These are phyloP conservation scores for Elymus sibiricus DNA, from an alignment of 176 grass and related monocot species.

Conservation along the genomic window DNA sequence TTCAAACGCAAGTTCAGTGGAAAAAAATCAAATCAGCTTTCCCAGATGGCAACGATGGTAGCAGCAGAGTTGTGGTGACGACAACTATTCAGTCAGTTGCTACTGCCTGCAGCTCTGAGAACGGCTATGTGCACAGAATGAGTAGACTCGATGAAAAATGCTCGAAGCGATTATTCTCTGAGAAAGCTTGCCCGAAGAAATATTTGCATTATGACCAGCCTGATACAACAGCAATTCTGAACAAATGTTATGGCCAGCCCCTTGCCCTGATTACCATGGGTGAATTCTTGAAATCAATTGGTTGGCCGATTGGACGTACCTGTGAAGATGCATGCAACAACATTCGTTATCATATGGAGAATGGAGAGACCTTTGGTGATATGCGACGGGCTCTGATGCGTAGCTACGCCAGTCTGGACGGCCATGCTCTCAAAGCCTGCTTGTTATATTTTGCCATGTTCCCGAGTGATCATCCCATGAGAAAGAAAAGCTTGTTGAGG, in stretches of 20 bases:
- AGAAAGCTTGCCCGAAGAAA: too few relatives aligned
- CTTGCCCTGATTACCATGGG: neutral
- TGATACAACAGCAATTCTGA: neutral
- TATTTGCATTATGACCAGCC: neutral
- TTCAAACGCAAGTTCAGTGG: neutral
- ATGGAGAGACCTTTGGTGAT: neutral
- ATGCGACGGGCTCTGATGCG: neutral
- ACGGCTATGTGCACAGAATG: too few relatives aligned
- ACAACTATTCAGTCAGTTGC: too few relatives aligned
- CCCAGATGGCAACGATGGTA: too few relatives aligned
- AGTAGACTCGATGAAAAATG: too few relatives aligned
- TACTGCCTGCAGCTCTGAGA: too few relatives aligned
- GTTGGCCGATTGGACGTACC: neutral
- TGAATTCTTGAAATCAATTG: neutral
- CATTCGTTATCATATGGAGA: neutral
- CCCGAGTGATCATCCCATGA: neutral
- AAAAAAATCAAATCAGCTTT: neutral
- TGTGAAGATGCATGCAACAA: neutral
- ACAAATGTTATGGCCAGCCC: neutral
- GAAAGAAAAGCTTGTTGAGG: neutral
- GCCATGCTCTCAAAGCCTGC: too few relatives aligned
- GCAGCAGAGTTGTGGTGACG: too few relatives aligned
- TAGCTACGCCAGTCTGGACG: neutral
- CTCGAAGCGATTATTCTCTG: too few relatives aligned
- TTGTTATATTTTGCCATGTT: too few relatives aligned